A percentile compares a stretch with the other conserved stretches of the same genome.
Conservation (phyloP, 768 basidiomycete genomes). For the Termitomyces sp. region DNA sequence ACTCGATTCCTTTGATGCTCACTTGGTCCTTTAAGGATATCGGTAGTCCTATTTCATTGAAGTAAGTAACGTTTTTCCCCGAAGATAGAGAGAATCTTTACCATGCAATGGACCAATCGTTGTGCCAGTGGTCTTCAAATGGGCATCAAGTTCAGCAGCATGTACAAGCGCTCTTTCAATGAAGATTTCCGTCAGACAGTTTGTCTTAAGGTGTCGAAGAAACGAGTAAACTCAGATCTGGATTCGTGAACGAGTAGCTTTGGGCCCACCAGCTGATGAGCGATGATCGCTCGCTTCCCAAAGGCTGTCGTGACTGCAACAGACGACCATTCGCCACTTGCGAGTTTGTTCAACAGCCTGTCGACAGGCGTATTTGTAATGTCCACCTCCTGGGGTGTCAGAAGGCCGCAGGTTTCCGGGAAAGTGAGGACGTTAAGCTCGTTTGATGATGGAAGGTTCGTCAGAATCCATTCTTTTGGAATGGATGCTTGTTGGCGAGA, state of each 20-base stretch:
- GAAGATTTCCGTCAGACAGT: conserved; percentile 85
- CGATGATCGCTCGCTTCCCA: conserved; percentile 74
- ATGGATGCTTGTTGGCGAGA: conserved; percentile 51
- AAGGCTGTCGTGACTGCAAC: conserved; percentile 73
- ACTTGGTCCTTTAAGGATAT: conserved; percentile 78
- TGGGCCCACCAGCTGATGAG: conserved; percentile 69
- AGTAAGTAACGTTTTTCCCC: not conserved
- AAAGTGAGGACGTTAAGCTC: conserved; percentile 52
- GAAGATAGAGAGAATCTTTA: conserved; percentile 14
- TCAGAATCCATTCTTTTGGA: conserved; percentile 64
- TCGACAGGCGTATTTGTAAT: conserved; percentile 45
- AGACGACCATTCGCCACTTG: conserved; percentile 54
- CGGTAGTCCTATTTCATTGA: conserved; percentile 42
- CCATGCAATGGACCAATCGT: conserved; percentile 74
- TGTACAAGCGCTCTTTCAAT: conserved; percentile 65
- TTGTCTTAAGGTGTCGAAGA: conserved; percentile 52
- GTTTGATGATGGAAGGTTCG: conserved; percentile 42
- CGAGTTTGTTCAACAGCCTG: conserved; percentile 52
- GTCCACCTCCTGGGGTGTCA: conserved; percentile 48
- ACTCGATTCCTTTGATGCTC: conserved; percentile 64
- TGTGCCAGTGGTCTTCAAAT: conserved; percentile 59
- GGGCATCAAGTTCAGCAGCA: conserved; percentile 65
- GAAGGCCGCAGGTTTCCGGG: conserved; percentile 55
- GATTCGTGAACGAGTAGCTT: not conserved
- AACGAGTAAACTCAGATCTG: not conserved